phyloP scores from a whole-genome alignment of 345 rosid genomes.

The Lepidium africanum region DNA sequence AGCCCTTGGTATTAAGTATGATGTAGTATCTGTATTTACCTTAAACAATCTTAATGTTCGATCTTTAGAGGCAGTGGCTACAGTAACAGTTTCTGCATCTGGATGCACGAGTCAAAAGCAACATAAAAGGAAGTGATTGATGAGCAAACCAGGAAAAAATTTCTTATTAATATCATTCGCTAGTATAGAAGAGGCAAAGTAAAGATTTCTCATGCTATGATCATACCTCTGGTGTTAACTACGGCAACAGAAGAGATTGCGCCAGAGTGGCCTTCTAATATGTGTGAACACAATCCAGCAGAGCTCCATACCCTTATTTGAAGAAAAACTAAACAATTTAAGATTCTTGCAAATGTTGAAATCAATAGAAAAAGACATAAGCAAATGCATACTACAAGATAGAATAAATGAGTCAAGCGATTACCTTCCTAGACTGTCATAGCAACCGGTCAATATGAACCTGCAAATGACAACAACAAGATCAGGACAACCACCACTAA shows the following conservation, averaged over 20 bases:
- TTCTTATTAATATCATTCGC: not conserved
- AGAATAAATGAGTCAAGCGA: not conserved
- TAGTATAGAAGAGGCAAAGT: not conserved
- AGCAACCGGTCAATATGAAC: conserved; percentile 84
- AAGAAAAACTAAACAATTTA: not conserved
- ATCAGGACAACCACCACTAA: not conserved
- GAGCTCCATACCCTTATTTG: conserved; percentile 64
- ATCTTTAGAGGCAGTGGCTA: conserved; percentile 95
- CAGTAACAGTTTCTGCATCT: conserved; percentile 42
- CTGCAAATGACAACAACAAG: conserved; percentile 42
- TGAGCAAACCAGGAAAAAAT: not conserved
- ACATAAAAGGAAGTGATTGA: not conserved
- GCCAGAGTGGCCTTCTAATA: conserved; percentile 73
- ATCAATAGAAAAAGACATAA: not conserved
- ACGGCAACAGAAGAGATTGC: conserved; percentile 68
- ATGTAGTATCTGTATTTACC: conserved; percentile 41
- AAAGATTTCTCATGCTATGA: not conserved
- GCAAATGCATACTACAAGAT: not conserved
- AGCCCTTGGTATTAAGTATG: not conserved
- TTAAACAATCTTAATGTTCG: conserved; percentile 83
- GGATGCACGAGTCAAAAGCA: conserved; percentile 7
- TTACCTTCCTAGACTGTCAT: conserved; percentile 79
- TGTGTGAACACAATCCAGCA: conserved; percentile 66
- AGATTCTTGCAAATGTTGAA: conserved; percentile 5
- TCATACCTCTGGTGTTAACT: conserved; percentile 47